Evolutionary conservation across 2,329 filamentous ascomycete genomes (phyloP).

Genomic region (Fusarium multiceps): DNA sequence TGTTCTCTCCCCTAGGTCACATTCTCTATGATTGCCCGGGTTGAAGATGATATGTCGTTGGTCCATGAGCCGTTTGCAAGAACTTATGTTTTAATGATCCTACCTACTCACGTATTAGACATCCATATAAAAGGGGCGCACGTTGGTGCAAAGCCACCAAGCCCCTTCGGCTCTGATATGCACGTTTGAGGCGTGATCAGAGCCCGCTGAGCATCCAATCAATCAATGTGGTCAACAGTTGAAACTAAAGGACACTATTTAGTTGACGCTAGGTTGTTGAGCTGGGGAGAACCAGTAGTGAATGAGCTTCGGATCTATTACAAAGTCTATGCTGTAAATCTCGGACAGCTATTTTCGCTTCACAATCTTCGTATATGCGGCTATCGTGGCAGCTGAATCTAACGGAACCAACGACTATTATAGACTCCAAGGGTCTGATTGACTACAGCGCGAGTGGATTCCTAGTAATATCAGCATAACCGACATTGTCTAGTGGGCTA

Average conservation of each 20-base stretch:
- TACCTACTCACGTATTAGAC: neutral
- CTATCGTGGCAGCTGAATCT: slow-evolving; percentile 4
- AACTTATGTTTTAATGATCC: neutral
- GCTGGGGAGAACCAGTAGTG: neutral
- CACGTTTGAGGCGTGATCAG: slow-evolving; percentile 19
- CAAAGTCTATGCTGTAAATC: neutral
- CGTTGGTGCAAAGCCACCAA: neutral
- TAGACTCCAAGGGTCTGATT: neutral
- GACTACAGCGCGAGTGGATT: neutral
- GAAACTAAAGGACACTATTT: slow-evolving; percentile 18
- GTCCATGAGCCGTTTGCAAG: neutral
- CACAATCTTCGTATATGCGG: neutral
- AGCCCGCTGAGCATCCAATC: neutral
- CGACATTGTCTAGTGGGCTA: slow-evolving; percentile 4
- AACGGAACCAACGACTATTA: neutral
- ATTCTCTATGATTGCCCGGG: slow-evolving; percentile 2
- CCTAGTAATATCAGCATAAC: slow-evolving; percentile 6
- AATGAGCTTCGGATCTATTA: neutral
- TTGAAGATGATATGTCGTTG: neutral
- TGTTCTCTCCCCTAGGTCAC: neutral
- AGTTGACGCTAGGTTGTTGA: slow-evolving; percentile 4
- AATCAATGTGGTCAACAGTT: neutral
- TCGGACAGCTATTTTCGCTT: slow-evolving; percentile 16
- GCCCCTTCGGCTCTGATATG: slow-evolving; percentile 23
- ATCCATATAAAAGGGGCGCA: slow-evolving; percentile 21